Conservation (phyloP, 805 yeast genomes). For the Monosporozyma servazzii region DNA sequence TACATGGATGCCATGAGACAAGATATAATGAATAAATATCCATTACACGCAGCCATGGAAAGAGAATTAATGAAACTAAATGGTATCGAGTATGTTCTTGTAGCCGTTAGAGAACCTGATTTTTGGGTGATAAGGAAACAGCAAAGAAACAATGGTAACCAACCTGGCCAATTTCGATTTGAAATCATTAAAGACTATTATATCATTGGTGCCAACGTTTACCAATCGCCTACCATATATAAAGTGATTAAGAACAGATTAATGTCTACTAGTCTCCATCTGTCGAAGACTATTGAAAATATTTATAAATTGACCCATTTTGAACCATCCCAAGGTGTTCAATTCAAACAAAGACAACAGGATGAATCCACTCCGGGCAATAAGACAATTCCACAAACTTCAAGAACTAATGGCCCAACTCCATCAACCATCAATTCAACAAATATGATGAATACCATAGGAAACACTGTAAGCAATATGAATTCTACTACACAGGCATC, state of each 20-base stretch:
- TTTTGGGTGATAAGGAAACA: slow-evolving; percentile 89
- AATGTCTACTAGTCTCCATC: slow-evolving; percentile 36
- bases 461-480: not conserved
- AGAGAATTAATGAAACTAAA: slow-evolving; percentile 63
- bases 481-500: not conserved
- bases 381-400: slow-evolving; percentile 1
- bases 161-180: slow-evolving; percentile 17
- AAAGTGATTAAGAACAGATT: slow-evolving; percentile 66
- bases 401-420: slow-evolving; percentile 7
- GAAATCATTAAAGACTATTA: slow-evolving; percentile 67
- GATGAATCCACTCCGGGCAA: not conserved
- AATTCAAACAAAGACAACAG: slow-evolving; percentile 8
- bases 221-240: slow-evolving; percentile 76
- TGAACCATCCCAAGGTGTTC: slow-evolving; percentile 50
- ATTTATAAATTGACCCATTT: slow-evolving; percentile 44
- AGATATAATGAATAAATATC: slow-evolving; percentile 20
- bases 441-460: slow-evolving; percentile 2
- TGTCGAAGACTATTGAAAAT: slow-evolving; percentile 39
- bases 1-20: slow-evolving; percentile 18
- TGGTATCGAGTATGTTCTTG: slow-evolving; percentile 79
- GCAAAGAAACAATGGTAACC: slow-evolving; percentile 41
- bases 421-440: slow-evolving; percentile 6
- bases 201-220: slow-evolving; percentile 84
- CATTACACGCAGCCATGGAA: slow-evolving; percentile 33
- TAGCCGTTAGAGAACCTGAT: slow-evolving; percentile 75